Percentiles rank a stretch among this genome's conserved stretches.
These are phyloP conservation scores for Mucor saturninus DNA, from an alignment of 371 early-diverging fungal genomes.

Conservation along the genomic window DNA sequence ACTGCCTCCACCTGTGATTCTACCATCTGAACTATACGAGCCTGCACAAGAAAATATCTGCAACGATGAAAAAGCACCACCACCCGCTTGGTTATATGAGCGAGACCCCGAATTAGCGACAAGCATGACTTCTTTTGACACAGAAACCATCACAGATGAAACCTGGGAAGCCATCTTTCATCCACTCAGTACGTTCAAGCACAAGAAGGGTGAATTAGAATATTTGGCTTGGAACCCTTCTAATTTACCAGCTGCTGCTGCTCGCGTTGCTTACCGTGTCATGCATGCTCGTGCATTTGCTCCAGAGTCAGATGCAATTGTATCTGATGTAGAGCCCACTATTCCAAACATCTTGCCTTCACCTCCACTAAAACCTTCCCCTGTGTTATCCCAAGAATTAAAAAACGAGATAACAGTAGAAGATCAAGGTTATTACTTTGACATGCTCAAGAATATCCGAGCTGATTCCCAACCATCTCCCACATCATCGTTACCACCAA, in stretches of 20 bases:
- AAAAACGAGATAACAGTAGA: not conserved
- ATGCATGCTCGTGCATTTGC: not conserved
- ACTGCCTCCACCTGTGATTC: not conserved
- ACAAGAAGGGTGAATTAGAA: constrained; percentile 18
- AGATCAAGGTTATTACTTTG: constrained; percentile 6
- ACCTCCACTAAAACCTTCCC: constrained; percentile 9
- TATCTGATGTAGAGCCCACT: not conserved
- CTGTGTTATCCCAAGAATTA: not conserved
- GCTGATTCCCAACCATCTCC: constrained; percentile 1
- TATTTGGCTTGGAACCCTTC: constrained; percentile 17
- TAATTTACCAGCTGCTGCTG: constrained; percentile 14
- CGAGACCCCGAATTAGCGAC: too few relatives aligned
- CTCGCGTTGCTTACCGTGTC: constrained; percentile 13
- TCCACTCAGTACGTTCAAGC: constrained; percentile 27
- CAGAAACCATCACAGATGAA: not conserved
- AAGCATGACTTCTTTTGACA: too few relatives aligned
- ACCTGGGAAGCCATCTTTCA: constrained; percentile 29
- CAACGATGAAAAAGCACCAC: not conserved
- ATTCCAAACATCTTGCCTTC: constrained; percentile 20
- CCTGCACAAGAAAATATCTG: too few relatives aligned
- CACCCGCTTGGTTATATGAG: too few relatives aligned
- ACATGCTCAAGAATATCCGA: constrained; percentile 24
- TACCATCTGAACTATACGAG: not conserved
- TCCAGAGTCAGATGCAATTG: not conserved
- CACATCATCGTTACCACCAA: not conserved